These are phyloP conservation scores for Pistacia vera DNA, from an alignment of 345 rosid genomes.

Conservation along the genomic window DNA sequence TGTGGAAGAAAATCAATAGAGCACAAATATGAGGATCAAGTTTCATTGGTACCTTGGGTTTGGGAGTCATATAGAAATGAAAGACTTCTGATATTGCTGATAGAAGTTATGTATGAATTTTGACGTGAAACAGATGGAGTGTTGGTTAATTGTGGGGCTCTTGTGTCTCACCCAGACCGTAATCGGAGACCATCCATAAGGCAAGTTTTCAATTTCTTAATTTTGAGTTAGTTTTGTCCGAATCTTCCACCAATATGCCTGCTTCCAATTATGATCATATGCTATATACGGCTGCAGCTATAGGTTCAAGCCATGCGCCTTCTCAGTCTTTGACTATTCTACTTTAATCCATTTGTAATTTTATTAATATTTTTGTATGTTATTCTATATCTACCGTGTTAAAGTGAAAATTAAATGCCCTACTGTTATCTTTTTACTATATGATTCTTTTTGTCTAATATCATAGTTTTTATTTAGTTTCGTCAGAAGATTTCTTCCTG, in stretches of 20 bases:
- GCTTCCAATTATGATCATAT: neutral
- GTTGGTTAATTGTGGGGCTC: conserved; percentile 20
- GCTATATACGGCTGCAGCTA: too few species aligned
- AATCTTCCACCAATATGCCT: neutral
- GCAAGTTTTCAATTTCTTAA: conserved; percentile 4
- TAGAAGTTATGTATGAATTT: neutral
- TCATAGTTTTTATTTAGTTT: too few species aligned
- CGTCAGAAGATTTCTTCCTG: too few species aligned
- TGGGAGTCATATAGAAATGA: conserved; percentile 17
- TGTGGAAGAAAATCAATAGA: conserved; percentile 22
- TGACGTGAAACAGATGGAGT: conserved; percentile 9
- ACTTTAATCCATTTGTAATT: too few species aligned
- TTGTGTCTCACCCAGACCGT: conserved; percentile 18
- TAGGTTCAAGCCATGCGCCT: too few species aligned
- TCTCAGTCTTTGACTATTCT: too few species aligned
- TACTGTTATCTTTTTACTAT: too few species aligned
- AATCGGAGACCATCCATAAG: conserved; percentile 13
- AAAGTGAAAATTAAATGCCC: too few species aligned
- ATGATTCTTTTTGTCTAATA: too few species aligned
- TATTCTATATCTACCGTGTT: too few species aligned
- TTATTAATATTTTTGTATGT: too few species aligned
- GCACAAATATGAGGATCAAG: neutral
- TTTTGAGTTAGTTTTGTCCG: conserved; percentile 6
- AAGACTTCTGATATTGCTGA: conserved; percentile 7
- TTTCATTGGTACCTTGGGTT: conserved; percentile 13